phyloP scores from a whole-genome alignment of 495 filamentous ascomycete species.

The Xylaria curta region DNA sequence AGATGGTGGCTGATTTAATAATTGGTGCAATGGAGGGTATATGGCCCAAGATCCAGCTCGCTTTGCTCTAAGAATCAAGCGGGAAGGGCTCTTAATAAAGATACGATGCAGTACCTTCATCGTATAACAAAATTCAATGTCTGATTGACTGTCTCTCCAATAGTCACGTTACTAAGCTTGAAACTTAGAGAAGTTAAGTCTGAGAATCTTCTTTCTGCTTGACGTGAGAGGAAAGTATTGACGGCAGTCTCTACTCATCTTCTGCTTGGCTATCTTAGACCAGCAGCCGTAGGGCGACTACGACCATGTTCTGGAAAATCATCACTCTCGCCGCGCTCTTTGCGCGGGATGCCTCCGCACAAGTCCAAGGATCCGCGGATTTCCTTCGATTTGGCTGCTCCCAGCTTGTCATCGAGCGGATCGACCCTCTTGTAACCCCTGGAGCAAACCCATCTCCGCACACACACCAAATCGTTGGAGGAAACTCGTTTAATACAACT shows the following conservation, averaged over 20 bases:
- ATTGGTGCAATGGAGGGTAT: not conserved
- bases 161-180: not conserved
- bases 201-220: not conserved
- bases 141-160: not conserved
- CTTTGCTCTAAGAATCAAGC: not conserved
- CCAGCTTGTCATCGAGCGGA: constrained; percentile 47
- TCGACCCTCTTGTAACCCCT: constrained; percentile 48
- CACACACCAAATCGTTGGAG: constrained; percentile 47
- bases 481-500: constrained; percentile 47
- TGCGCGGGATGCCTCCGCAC: constrained; percentile 39
- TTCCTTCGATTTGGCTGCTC: constrained; percentile 51
- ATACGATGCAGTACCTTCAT: not conserved
- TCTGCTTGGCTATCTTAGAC: not conserved
- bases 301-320: constrained; percentile 34
- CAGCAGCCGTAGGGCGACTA: not conserved
- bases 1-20: not conserved
- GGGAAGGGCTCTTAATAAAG: not conserved
- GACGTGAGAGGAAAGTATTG: not conserved
- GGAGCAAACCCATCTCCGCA: constrained; percentile 46
- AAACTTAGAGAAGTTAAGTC: not conserved
- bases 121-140: not conserved
- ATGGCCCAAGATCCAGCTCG: not conserved
- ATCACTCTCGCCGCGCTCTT: constrained; percentile 40
- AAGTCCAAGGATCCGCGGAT: constrained; percentile 27
- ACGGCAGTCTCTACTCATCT: not conserved